Base-by-base conservation (phyloP, 2,329 filamentous ascomycete genomes). In the Orbilia ellipsospora region DNA sequence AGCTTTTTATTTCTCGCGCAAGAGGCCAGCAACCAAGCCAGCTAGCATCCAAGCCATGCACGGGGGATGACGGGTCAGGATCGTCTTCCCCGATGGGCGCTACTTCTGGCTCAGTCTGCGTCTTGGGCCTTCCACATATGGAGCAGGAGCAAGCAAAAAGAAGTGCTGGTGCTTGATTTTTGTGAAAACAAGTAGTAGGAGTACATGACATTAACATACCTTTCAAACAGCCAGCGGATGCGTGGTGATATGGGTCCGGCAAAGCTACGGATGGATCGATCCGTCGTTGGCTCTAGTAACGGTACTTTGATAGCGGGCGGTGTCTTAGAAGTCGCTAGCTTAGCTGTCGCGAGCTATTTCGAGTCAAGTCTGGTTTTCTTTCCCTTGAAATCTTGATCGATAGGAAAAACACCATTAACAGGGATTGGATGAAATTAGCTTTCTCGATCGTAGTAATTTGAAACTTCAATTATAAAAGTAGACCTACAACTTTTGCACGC, bases 161-260 rank as follows among this genome's bases (percentile, higher is more conserved):
- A 36, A 36, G 31, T 36, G 23, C 23, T 23, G 10, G 31, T 2
- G 31, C 31, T 36, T 7, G 31, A 36, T 36, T 36, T 7, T 36
- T 73, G 62, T 73, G 69, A 66, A 66, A 36, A 36, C 31, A 36
- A 36, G 31, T 36, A 36, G 52, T 40, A 61, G 55, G 61, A 73
- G 61, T 73, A 73, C 69, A 73, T 54, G 60, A 61, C 44, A 73
- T 62, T 50, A 69, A 67, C 69, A 74, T 74, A 74, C 69, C 69
- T 74, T 10, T 36, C 42, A 36, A 62, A 66, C 42, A 65, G 61
- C 60, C 48, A 65, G 52, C 56, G 62, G 69, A 66, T 73, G 69
- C 60, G 69, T 57, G 66, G 48, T 62, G 55, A 65, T 61, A 56
- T 62, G 54, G 52, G 68, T 44, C 44, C 69, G 63, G 62, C 62